Evolutionary conservation across 108 stramenopile species (phyloP), one percentile per base, ranked within the genome.

Genomic region (Cyclotella choctawhatcheeana): DNA sequence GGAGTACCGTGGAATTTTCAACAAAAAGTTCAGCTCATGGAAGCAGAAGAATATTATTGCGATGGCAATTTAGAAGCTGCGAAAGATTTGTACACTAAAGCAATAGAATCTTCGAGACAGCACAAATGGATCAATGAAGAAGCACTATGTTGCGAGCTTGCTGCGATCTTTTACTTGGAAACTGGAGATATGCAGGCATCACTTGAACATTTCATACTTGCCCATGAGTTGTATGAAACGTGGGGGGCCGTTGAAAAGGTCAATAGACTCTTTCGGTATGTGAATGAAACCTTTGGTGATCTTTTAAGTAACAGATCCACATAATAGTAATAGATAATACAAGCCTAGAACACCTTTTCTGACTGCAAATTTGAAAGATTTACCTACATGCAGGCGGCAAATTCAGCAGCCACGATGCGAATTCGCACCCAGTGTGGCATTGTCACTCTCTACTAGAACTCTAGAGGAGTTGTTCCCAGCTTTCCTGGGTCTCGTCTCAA

Each of bases 1-100:
- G 47, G 47, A n/a, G 8, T n/a, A 48, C 16, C 47, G n/a, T 48
- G 47, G 47, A 48, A 48, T n/a, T 48, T 48, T n/a, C 12, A 48
- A 48, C 47, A 48, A 48, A 48, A 48, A n/a, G 47, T 48, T n/a
- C 8, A n/a, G n/a, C 17, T 48, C 17, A n/a, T 48, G 47, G 16
- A 48, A n/a, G 47, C 47, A 4, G 47, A 48, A n/a, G 16, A 48
- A 17, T n/a, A n/a, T 48, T 48, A 48, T n/a, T 48, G 16, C 8
- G 4, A 48, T 48, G 47, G 47, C 8, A 48, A 48, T 48, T 48
- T 48, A n/a, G 4, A 10, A n/a, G 17, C 47, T 17, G 47, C 47
- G 4, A 48, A n/a, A 48, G 47, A 48, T n/a, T 48, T 10, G 8
- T 48, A 48, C 47, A 48, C 4, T 4, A 48, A n/a, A 8, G 47